These are phyloP conservation scores for Citrus medica DNA, from an alignment of 345 rosid genomes.

Conservation along the genomic window DNA sequence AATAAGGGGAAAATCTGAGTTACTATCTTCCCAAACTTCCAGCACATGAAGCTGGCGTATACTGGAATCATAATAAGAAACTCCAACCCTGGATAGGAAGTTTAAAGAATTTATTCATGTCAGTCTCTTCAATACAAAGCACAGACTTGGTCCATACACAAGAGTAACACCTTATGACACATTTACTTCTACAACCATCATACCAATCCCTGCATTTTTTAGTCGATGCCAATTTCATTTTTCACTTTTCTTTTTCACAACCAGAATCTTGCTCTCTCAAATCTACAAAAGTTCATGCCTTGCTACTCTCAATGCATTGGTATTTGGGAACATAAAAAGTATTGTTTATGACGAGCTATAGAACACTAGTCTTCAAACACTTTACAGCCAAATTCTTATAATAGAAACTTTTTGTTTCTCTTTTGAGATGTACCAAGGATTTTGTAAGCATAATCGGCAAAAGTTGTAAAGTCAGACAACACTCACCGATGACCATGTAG, in stretches of 20 bases:
- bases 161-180: not conserved
- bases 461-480: constrained; percentile 9
- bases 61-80: constrained; percentile 83
- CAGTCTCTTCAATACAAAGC: not conserved
- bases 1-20: constrained; percentile 62
- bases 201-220: not conserved
- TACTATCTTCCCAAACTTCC: constrained; percentile 93
- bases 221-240: not conserved
- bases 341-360: not conserved
- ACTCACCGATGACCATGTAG: constrained; percentile 74
- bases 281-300: not conserved
- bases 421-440: not conserved
- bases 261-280: not conserved
- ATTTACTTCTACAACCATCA: not conserved
- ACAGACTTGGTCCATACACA: not conserved
- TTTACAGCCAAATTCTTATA: not conserved
- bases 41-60: constrained; percentile 83
- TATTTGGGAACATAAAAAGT: not conserved
- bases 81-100: constrained; percentile 55
- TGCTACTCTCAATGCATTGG: not conserved
- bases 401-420: not conserved
- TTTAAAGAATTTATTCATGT: not conserved
- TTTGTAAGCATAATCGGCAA: not conserved
- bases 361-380: not conserved
- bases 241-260: not conserved